Percentiles rank a stretch among this genome's conserved stretches.
phyloP scores from a whole-genome alignment of 2,329 filamentous ascomycete genomes.

The Talaromyces sp. region DNA sequence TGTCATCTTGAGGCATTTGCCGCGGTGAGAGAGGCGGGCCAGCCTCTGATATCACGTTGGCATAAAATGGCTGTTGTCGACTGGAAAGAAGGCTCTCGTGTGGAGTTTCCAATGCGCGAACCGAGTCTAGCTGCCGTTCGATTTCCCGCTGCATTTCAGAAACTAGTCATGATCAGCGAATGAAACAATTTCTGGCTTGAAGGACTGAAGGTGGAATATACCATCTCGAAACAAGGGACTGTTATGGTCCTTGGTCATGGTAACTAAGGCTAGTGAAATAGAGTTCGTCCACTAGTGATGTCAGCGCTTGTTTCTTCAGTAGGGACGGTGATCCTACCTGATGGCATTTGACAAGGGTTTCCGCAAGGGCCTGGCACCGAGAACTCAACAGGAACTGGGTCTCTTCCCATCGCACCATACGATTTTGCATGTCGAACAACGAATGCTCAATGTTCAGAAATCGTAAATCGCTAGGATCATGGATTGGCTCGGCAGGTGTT shows the following conservation, averaged over 20 bases:
- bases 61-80: conserved; percentile 62
- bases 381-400: conserved; percentile 70
- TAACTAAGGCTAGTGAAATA: conserved; percentile 67
- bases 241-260: conserved; percentile 68
- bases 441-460: conserved; percentile 72
- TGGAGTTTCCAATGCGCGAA: conserved; percentile 52
- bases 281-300: conserved; percentile 70
- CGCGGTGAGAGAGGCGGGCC: conserved; percentile 74
- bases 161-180: conserved; percentile 31
- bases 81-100: conserved; percentile 61
- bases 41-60: conserved; percentile 58
- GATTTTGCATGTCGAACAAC: conserved; percentile 70
- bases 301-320: conserved; percentile 5
- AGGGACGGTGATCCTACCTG: conserved; percentile 44
- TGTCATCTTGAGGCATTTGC: conserved; percentile 79
- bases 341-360: conserved; percentile 68
- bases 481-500: conserved; percentile 76
- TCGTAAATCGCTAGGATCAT: conserved; percentile 68
- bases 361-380: conserved; percentile 75
- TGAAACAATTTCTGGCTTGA: neutral
- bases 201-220: conserved; percentile 42
- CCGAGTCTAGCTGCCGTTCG: conserved; percentile 53
- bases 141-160: conserved; percentile 59
- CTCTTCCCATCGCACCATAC: conserved; percentile 79
- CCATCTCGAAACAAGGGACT: conserved; percentile 75